Percentiles rank a stretch among this genome's conserved stretches.
phyloP scores from a whole-genome alignment of 2,329 filamentous ascomycete genomes.

The Fusarium tjaetaba region DNA sequence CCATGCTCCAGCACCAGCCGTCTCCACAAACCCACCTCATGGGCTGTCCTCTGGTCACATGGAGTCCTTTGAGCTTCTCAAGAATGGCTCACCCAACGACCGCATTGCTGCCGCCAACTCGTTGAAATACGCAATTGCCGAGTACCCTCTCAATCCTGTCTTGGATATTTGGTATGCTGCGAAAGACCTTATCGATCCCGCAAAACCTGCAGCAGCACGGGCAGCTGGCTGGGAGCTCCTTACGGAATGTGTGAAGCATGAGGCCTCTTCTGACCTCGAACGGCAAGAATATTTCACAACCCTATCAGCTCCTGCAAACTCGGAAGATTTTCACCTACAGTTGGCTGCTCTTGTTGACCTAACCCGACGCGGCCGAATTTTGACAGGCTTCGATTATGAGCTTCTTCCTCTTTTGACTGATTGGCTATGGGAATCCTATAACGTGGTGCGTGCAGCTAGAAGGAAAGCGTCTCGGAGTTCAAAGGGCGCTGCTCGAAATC shows the following conservation, averaged over 20 bases:
- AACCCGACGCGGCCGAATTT: slow-evolving; percentile 68
- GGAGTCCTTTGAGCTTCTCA: slow-evolving; percentile 65
- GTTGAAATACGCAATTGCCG: slow-evolving; percentile 65
- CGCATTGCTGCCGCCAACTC: slow-evolving; percentile 66
- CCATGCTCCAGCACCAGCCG: slow-evolving; percentile 52
- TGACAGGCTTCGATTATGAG: slow-evolving; percentile 75
- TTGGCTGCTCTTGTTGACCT: slow-evolving; percentile 71
- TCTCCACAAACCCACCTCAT: slow-evolving; percentile 51
- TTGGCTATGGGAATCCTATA: slow-evolving; percentile 69
- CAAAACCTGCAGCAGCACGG: slow-evolving; percentile 64
- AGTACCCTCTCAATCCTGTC: slow-evolving; percentile 68
- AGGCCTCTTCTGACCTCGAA: slow-evolving; percentile 71
- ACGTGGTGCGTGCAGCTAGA: slow-evolving; percentile 61
- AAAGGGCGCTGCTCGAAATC: slow-evolving; percentile 51
- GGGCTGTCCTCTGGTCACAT: slow-evolving; percentile 62
- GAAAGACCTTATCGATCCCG: slow-evolving; percentile 70
- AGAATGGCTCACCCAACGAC: slow-evolving; percentile 61
- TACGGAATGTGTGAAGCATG: slow-evolving; percentile 71
- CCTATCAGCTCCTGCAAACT: slow-evolving; percentile 63
- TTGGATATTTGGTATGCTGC: slow-evolving; percentile 73
- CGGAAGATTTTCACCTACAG: slow-evolving; percentile 73
- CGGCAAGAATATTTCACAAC: slow-evolving; percentile 73
- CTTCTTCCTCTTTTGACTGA: slow-evolving; percentile 69
- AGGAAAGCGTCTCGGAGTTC: slow-evolving; percentile 54
- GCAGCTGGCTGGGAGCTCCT: slow-evolving; percentile 73